These are phyloP conservation scores for Chytridium lagenaria DNA, from an alignment of 371 early-diverging fungal species.

Conservation along the genomic window DNA sequence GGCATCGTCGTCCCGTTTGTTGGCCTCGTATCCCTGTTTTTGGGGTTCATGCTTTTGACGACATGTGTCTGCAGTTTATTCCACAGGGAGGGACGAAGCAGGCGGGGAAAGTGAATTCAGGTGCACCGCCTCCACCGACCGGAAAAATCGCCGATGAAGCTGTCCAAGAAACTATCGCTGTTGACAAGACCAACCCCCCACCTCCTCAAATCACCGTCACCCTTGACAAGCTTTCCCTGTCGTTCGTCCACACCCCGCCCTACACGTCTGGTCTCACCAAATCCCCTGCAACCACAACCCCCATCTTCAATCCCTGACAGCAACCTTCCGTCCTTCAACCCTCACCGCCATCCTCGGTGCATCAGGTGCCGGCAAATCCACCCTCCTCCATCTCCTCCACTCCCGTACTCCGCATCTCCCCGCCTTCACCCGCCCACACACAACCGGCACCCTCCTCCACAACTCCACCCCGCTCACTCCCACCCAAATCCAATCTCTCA, in stretches of 20 bases:
- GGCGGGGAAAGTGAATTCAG: background rate
- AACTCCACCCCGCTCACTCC: constrained; percentile 19
- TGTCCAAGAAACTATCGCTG: background rate
- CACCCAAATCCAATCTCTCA: constrained; percentile 24
- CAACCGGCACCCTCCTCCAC: constrained; percentile 38
- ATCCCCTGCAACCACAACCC: background rate
- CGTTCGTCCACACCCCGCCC: background rate
- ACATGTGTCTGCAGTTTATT: background rate
- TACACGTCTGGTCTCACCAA: too few relatives aligned
- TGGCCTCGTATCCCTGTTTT: background rate
- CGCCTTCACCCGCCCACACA: constrained; percentile 18
- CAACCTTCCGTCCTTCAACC: constrained; percentile 62
- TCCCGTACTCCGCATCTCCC: constrained; percentile 38
- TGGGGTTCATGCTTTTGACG: background rate
- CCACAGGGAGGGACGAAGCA: background rate
- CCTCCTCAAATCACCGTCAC: background rate
- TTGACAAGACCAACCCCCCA: too few relatives aligned
- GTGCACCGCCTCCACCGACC: background rate
- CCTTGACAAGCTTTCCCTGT: background rate
- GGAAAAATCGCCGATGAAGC: background rate
- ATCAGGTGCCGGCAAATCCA: constrained; percentile 82
- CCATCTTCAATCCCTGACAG: background rate
- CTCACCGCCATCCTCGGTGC: constrained; percentile 79
- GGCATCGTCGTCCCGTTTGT: background rate
- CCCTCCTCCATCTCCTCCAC: constrained; percentile 70